Evolutionary conservation across 2,329 filamentous ascomycete genomes (phyloP).

Genomic region (Cytospora piceae): DNA sequence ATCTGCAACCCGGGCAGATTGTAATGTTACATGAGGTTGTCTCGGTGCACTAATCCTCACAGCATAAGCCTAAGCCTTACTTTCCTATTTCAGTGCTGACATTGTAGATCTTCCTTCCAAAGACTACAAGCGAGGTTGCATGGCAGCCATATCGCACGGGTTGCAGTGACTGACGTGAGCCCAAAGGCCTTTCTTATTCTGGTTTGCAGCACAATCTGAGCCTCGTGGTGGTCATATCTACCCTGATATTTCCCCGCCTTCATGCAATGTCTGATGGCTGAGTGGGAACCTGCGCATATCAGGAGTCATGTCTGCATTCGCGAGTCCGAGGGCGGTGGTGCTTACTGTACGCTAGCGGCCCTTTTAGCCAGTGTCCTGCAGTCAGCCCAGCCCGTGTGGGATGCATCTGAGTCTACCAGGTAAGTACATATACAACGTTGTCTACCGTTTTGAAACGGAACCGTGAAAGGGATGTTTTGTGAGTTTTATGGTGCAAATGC

Average conservation of each 20-base stretch:
- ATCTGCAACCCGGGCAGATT: background rate
- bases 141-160: background rate
- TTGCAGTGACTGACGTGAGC: background rate
- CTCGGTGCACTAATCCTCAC: background rate
- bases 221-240: background rate
- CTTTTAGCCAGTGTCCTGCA: background rate
- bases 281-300: background rate
- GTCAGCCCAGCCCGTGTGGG: background rate
- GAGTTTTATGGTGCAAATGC: background rate
- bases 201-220: no score
- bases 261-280: background rate
- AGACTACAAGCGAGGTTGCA: background rate
- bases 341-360: no score
- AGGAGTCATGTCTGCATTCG: background rate
- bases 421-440: background rate
- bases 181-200: no score
- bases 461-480: background rate
- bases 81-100: background rate
- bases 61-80: no score
- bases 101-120: no score
- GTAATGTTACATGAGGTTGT: background rate
- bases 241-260: background rate
- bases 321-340: no score
- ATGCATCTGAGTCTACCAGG: background rate
- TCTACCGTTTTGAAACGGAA: conserved; percentile 3